Base-by-base conservation (phyloP, 768 basidiomycete species). In the Clitopilus hobsonii region DNA sequence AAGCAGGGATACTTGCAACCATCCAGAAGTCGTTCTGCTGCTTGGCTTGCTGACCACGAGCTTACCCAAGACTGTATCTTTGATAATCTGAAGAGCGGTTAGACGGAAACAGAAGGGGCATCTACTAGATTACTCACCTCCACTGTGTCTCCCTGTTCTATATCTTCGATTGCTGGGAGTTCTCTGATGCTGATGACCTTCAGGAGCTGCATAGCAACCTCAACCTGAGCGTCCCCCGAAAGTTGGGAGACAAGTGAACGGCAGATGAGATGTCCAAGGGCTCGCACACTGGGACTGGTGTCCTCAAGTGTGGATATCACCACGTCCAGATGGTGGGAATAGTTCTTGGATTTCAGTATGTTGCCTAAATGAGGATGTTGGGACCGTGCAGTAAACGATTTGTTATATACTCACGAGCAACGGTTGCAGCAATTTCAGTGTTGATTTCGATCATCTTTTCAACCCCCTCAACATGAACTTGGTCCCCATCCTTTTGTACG, bases 231-330 rank as follows among this genome's bases (percentile, higher is more conserved):
- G 36, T 81, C 79, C 13, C 84, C 85, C 4, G 83, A 77, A 0
- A 85, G 59, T 23, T 76, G 76, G 27, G 67, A 67, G 27, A 94
- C 66, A 52, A 94, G 66, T 0, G 80, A 77, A n/a, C 83, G 77
- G n/a, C 80, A 69, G 52, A 90, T 70, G 8, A 94, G 71, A 62
- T 83, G 82, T 0, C 80, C 80, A 47, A 94, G 67, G 2, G 80
- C 68, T 16, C 83, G 77, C 26, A 80, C 71, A 58, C 88, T 77
- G 0, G 80, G 63, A 57, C 81, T 74, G 0, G 70, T 51, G 48
- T 80, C 77, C 1, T 74, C 70, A 10, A 91, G 58, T 58, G 80
- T 84, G 16, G 61, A 60, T 3, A 91, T 62, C 13, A 94, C 64
- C 52, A 70, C 70, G 1, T 72, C 71, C 16, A 86, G 61, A 56